Conservation (phyloP, 2,329 filamentous ascomycete species). For the Phialocephala subalpina region DNA sequence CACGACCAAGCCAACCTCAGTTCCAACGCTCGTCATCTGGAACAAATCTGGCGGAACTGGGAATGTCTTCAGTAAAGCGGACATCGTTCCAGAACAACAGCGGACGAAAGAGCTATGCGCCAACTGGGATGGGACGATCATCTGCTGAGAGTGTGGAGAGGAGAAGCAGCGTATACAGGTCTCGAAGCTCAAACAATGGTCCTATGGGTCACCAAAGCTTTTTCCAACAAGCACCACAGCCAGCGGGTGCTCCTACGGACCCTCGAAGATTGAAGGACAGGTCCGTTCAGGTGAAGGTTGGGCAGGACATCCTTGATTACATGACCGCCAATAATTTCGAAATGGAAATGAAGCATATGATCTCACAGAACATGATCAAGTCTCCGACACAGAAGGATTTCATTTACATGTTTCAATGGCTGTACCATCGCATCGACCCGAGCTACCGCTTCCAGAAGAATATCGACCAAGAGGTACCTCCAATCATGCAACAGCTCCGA, state of each 20-base stretch:
- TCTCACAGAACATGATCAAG: constrained; percentile 90
- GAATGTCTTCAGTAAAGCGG: constrained; percentile 84
- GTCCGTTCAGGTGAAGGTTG: constrained; percentile 81
- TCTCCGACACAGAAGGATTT: constrained; percentile 99
- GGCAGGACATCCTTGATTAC: constrained; percentile 90
- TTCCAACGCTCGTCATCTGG: constrained; percentile 88
- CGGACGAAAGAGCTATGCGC: constrained; percentile 65
- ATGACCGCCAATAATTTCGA: constrained; percentile 95
- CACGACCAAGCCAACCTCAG: constrained; percentile 83
- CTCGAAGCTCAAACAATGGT: constrained; percentile 72
- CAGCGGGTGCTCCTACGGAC: constrained; percentile 84
- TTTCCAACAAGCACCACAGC: constrained; percentile 85
- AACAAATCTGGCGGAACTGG: constrained; percentile 79
- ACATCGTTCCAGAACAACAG: constrained; percentile 77
- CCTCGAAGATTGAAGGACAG: constrained; percentile 86
- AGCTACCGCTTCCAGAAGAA: constrained; percentile 92
- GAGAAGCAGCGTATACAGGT: constrained; percentile 83
- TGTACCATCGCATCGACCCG: constrained; percentile 95
- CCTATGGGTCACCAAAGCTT: constrained; percentile 87
- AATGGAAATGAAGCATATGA: constrained; percentile 93
- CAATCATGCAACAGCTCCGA: constrained; percentile 88
- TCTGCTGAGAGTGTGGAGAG: constrained; percentile 60
- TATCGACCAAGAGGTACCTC: constrained; percentile 93
- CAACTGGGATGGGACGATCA: constrained; percentile 45
- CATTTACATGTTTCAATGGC: constrained; percentile 96